Base-by-base conservation (phyloP, 1,284 basidiomycete genomes). In the Wallemia hederae region DNA sequence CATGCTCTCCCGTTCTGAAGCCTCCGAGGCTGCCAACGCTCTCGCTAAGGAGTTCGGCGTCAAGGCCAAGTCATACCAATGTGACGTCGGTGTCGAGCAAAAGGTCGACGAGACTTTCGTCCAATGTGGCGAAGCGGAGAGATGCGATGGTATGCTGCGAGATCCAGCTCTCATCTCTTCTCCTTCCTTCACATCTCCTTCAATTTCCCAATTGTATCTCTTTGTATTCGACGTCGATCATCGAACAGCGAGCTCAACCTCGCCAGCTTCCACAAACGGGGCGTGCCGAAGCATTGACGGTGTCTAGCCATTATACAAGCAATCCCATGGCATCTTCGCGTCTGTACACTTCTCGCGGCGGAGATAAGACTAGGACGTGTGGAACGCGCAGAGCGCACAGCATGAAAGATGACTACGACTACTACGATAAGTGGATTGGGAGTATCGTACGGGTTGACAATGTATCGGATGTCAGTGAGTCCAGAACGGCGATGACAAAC, bases 41-140 rank as follows among this genome's bases (percentile, higher is more conserved):
- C 66, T 74, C 56, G 65, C 65, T n/a, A 67, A 72, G 58, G 67
- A 73, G 64, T 70, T 71, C 49, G 59, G 63, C 1, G 67, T 70
- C 31, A 66, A 65, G 63, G 67, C 69, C 61, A 68, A 75, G 72
- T 75, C 76, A 1, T 75, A 69, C 28, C 66, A 75, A 63, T 74
- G 72, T 39, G 72, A 76, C 60, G 74, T 75, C 2, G 67, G 69
- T 27, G 66, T 74, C 29, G 63, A 66, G 2, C 68, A 72, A 15
- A 65, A 66, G 24, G 67, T 75, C 64, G 67, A 63, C 24, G 64
- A 69, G 63, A 67, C 65, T 0, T 75, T 76, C 60, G 63, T 63
- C 39, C 63, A 65, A 59, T 75, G 77, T 60, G 65, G 74, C 57
- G 66, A 71, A 2, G 71, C 28, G 72, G 72, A 0, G 65, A 65